These are phyloP conservation scores for Cenchrus purpureus DNA, from an alignment of 176 grass and related monocot species.

Conservation along the genomic window DNA sequence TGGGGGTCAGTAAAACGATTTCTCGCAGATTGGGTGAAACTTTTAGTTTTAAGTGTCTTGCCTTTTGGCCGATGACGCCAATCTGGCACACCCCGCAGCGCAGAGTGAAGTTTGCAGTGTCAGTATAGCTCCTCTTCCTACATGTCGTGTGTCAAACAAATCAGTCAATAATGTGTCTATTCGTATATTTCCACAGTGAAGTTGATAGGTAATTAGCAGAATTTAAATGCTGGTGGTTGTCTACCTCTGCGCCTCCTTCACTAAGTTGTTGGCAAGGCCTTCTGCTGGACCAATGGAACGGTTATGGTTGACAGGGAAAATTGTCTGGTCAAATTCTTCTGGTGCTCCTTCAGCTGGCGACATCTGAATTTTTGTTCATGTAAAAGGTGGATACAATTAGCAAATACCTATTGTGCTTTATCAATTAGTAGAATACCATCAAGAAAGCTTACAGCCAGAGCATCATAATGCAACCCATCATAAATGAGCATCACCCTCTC, in stretches of 20 bases:
- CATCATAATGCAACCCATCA: conserved; percentile 96
- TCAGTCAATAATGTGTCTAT: not conserved
- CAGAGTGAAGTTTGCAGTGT: conserved; percentile 87
- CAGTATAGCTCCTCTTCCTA: conserved; percentile 91
- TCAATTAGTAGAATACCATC: conserved; percentile 5
- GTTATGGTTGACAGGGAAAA: conserved; percentile 67
- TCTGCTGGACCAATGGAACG: conserved; percentile 77
- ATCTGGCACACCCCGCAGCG: conserved; percentile 93
- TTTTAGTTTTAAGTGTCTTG: conserved; percentile 6
- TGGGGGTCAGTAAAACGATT: not conserved
- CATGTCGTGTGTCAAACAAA: conserved; percentile 25
- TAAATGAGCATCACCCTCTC: conserved; percentile 98
- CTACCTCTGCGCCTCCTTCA: conserved; percentile 79
- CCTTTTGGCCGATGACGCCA: conserved; percentile 87
- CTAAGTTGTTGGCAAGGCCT: conserved; percentile 80
- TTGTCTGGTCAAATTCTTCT: conserved; percentile 96
- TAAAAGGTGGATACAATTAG: conserved; percentile 24
- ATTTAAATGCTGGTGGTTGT: not conserved
- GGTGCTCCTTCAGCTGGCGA: conserved; percentile 85
- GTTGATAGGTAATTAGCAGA: not conserved
- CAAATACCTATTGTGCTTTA: not conserved
- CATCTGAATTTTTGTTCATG: conserved; percentile 54
- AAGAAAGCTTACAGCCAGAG: conserved; percentile 83
- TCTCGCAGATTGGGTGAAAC: not conserved
- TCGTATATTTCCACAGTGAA: not conserved